These are phyloP conservation scores for Didymella arachidicola DNA, from an alignment of 2,329 filamentous ascomycete species.

Conservation along the genomic window DNA sequence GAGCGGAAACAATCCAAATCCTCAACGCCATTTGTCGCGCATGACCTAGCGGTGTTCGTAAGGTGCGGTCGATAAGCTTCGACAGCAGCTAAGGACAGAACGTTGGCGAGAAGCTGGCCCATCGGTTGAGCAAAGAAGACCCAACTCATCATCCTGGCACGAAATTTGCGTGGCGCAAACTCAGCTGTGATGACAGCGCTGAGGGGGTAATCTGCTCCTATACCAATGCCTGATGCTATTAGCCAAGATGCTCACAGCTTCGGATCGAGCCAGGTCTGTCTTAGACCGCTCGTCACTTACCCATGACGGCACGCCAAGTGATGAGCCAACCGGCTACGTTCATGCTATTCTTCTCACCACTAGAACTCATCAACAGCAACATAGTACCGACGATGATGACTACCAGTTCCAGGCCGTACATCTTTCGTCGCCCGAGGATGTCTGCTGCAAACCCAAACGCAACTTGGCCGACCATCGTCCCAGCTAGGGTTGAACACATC, in stretches of 20 bases:
- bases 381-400: conserved; percentile 53
- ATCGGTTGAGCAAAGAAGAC: conserved; percentile 55
- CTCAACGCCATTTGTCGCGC: conserved; percentile 28
- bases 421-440: conserved; percentile 47
- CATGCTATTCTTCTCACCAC: conserved; percentile 47
- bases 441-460: conserved; percentile 52
- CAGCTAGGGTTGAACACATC: conserved; percentile 50
- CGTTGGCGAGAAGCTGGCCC: conserved; percentile 48
- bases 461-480: conserved; percentile 51
- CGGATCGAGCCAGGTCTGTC: background rate
- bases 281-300: conserved; percentile 21
- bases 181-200: conserved; percentile 51
- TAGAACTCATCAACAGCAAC: conserved; percentile 50
- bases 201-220: conserved; percentile 50
- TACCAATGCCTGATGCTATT: conserved; percentile 39
- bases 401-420: conserved; percentile 53
- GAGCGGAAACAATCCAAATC: conserved; percentile 39
- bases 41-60: conserved; percentile 24
- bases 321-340: conserved; percentile 51
- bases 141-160: conserved; percentile 53
- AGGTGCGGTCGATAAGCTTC: conserved; percentile 38
- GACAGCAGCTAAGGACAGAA: conserved; percentile 42
- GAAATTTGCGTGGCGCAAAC: conserved; percentile 49
- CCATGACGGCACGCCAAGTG: conserved; percentile 52
- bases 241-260: background rate